Evolutionary conservation across 306 rosid genomes (phyloP), one percentile per base, ranked within the genome.

Genomic region (Carpinus fangiana): DNA sequence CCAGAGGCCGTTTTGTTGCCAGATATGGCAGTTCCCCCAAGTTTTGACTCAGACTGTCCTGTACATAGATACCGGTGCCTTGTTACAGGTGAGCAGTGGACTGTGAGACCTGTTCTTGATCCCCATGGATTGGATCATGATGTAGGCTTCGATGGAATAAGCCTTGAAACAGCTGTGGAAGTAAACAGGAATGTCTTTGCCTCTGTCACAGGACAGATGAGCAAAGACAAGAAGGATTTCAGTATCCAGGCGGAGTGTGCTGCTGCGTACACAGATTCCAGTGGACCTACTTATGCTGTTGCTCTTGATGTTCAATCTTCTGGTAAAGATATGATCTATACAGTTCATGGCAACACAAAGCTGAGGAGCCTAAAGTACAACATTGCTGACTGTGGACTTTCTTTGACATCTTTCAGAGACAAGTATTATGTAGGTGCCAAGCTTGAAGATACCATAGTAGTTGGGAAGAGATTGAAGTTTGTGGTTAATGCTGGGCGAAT

Each of bases 121-220:
- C 90, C 93, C 75, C 96, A 91, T 80, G 98, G 98, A 78, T 93
- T 96, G 96, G 99, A 96, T 89, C 97, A 93, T 20, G 99, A 96
- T 82, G 93, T 90, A 66, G 83, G 98, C 31, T 93, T 96, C 3
- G 99, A 96, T 76, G 99, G 99, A 76, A 53, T 96, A 84, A 90
- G 90, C 84, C 73, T 96, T 68, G 99, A 96, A 87, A 78, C 92
- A 59, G 82, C 92, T 74, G 69, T 71, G 38, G 92, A 88, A 70
- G 70, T 96, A 76, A 82, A 86, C 84, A 84, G 73, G 84, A 87
- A 90, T 75, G 46, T 82, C 68, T 84, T 78, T 77, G 84, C 91
- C 87, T 80, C 92, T 43, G 80, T 89, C 66, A 52, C 82, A 20
- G 98, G 96, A 79, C 99, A 96, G 89, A 84, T 93, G 88, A 92